phyloP scores from a whole-genome alignment of 106 monocot species.

The Dendrobium huoshanense region DNA sequence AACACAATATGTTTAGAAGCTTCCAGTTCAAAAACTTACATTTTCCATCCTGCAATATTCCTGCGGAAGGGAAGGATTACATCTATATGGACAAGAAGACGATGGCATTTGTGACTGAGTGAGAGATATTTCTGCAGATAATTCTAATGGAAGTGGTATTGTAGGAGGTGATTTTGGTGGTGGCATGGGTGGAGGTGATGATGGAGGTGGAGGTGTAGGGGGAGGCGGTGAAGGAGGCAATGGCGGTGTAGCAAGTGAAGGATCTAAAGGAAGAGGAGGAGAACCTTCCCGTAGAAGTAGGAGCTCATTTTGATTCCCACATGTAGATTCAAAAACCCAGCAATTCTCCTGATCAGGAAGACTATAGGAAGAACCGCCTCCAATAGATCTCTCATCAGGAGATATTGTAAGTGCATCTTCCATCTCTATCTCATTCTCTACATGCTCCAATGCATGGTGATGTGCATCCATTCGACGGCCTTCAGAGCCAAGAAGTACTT shows the following conservation, averaged over 20 bases:
- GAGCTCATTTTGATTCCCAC: slow-evolving; percentile 21
- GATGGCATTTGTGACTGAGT: slow-evolving; percentile 10
- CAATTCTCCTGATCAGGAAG: slow-evolving; percentile 3
- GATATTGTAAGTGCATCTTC: slow-evolving; percentile 53
- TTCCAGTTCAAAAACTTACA: slow-evolving; percentile 34
- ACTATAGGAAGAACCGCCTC: slow-evolving; percentile 13
- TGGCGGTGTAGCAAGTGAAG: slow-evolving; percentile 39
- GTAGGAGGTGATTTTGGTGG: slow-evolving; percentile 15
- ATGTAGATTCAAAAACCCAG: slow-evolving; percentile 8
- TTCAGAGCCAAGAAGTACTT: background rate
- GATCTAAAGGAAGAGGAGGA: slow-evolving; percentile 39
- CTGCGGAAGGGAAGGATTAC: slow-evolving; percentile 28
- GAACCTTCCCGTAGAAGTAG: slow-evolving; percentile 48
- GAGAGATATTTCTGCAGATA: slow-evolving; percentile 12
- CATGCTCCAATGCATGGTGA: slow-evolving; percentile 32
- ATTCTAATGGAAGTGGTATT: slow-evolving; percentile 3
- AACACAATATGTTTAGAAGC: background rate
- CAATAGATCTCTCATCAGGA: slow-evolving; percentile 24
- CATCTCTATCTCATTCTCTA: slow-evolving; percentile 69
- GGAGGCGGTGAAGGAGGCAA: slow-evolving; percentile 29
- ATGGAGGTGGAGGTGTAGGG: slow-evolving; percentile 19
- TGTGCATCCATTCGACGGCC: slow-evolving; percentile 27
- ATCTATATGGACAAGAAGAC: slow-evolving; percentile 12
- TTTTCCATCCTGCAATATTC: slow-evolving; percentile 42
- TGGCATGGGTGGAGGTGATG: slow-evolving; percentile 27